These are phyloP conservation scores for Mucor lusitanicus DNA, from an alignment of 371 early-diverging fungal genomes.

Conservation along the genomic window DNA sequence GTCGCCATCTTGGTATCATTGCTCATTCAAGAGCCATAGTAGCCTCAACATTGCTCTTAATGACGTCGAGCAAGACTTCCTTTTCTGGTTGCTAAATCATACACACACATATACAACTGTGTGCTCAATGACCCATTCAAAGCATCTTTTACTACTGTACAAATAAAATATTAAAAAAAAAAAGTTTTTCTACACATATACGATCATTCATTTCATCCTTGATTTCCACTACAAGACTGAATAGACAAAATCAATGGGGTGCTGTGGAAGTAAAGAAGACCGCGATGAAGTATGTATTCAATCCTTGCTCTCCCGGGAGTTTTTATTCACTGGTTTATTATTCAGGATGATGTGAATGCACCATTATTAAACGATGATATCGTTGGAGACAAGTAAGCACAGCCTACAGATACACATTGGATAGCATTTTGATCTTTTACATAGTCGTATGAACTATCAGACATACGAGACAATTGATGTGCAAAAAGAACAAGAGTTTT, in stretches of 20 bases:
- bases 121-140: background rate
- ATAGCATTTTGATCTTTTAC: background rate
- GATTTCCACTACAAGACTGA: background rate
- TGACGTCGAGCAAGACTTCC: background rate
- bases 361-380: conserved; percentile 35
- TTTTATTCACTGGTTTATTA: background rate
- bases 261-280: conserved; percentile 50
- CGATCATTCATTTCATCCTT: background rate
- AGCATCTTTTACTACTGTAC: background rate
- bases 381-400: conserved; percentile 33
- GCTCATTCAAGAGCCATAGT: background rate
- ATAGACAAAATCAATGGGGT: conserved; percentile 33
- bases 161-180: background rate
- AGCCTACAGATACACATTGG: background rate
- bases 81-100: background rate
- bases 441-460: conserved; percentile 35
- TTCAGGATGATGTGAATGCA: conserved; percentile 33
- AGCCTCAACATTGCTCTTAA: background rate
- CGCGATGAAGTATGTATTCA: conserved; percentile 33
- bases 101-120: background rate
- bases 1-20: background rate
- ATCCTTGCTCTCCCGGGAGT: background rate
- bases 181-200: background rate
- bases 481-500: conserved; percentile 50
- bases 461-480: conserved; percentile 40